Evolutionary conservation across 176 grass and related monocot genomes (phyloP).

Genomic region (Zizania latifolia): DNA sequence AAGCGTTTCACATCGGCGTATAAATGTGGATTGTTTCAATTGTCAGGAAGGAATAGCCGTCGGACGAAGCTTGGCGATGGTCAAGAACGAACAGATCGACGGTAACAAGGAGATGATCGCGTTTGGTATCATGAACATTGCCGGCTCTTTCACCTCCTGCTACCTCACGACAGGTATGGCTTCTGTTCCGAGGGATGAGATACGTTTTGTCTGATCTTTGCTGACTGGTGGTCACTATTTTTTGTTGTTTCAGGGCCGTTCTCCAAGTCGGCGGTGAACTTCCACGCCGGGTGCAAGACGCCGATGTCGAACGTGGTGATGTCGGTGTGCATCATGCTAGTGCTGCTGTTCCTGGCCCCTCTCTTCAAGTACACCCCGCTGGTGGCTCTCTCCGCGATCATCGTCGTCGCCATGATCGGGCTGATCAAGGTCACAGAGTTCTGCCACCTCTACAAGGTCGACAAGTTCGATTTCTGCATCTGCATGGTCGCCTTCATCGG

Average conservation of each 20-base stretch:
- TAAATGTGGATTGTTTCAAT: neutral
- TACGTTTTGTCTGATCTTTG: neutral
- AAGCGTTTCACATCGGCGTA: neutral
- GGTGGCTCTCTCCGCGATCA: slow-evolving; percentile 79
- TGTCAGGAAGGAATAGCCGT: slow-evolving; percentile 94
- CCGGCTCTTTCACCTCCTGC: slow-evolving; percentile 90
- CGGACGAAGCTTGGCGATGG: slow-evolving; percentile 71
- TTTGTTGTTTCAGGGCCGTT: slow-evolving; percentile 61
- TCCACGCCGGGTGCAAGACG: slow-evolving; percentile 81
- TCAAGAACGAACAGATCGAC: slow-evolving; percentile 94
- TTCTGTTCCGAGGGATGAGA: neutral
- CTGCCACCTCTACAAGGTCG: slow-evolving; percentile 67
- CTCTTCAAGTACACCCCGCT: slow-evolving; percentile 91
- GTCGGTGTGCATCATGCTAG: slow-evolving; percentile 90
- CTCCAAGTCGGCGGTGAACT: slow-evolving; percentile 98
- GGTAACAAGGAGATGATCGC: slow-evolving; percentile 99
- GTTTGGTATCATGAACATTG: slow-evolving; percentile 91
- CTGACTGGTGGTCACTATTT: neutral
- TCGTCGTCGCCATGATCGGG: slow-evolving; percentile 86
- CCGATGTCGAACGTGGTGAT: slow-evolving; percentile 87
- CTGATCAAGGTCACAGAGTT: slow-evolving; percentile 79
- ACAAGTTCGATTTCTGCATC: slow-evolving; percentile 93
- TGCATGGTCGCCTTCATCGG: slow-evolving; percentile 86
- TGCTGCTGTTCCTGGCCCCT: slow-evolving; percentile 86
- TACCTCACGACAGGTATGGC: slow-evolving; percentile 83